Evolutionary conservation across 345 rosid genomes (phyloP), one percentile per base, ranked within the genome.

Genomic region (Hypericum androsaemum): DNA sequence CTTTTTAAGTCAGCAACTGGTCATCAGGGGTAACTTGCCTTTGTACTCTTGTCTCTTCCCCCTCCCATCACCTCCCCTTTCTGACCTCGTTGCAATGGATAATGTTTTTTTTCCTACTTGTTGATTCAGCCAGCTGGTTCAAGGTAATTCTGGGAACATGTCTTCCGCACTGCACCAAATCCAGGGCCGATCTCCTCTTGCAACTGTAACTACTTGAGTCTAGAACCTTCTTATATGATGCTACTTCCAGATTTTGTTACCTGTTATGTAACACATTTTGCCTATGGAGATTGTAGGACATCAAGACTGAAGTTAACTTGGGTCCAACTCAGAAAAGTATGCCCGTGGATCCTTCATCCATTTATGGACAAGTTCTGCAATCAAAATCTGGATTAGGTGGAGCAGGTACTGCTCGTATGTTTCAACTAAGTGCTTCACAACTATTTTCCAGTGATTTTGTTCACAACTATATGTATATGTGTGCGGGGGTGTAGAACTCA

Each of bases 301-400:
- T 74, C 41, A 81, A 78, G 68, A 50, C 50, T 44, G 80, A 81
- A 59, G 73, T 62, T 55, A 81, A 74, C 65, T 14, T 72, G 62
- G 71, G 68, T 47, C 64, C 68, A 53, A 57, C 71, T 38, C 79
- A 74, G 47, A 79, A 72, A 59, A 62, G 67, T 64, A 15, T 79
- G 54, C 65, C 76, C 5, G 47, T 56, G 69, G 84, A 82, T 69
- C 71, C 77, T 50, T 64, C 83, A 43, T 77, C 88, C 10, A 70
- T 79, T 16, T 79, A 74, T 62, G 80, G 84, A 48, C 84, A 70
- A 60, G 74, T 79, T 63, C 54, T 82, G 52, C 79, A 74, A 45
- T 71, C 84, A 41, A 82, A 77, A 67, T 70, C 82, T 45, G 77
- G 80, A 60, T 50, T 68, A 57, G 64, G 69, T 59, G 68, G 74